Percentiles rank a stretch among this genome's conserved stretches.
Conservation (phyloP, 495 filamentous ascomycete species). For the Aspergillus incahuasiensis region DNA sequence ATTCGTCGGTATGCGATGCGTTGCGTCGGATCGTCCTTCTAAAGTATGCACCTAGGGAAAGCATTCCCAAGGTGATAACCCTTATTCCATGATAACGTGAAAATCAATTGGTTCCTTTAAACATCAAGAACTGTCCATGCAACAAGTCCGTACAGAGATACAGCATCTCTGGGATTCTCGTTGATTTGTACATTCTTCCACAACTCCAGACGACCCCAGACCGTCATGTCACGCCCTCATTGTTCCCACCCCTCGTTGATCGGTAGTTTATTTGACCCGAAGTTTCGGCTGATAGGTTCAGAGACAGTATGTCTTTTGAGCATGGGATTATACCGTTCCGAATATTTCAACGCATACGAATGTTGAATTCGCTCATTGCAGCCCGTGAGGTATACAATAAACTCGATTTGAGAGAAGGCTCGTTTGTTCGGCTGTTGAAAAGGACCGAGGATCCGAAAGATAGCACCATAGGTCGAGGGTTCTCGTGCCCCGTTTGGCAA, state of each 20-base stretch:
- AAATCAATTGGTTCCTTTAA: slow-evolving; percentile 3
- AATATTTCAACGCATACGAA: background rate
- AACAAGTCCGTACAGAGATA: slow-evolving; percentile 7
- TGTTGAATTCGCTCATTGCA: slow-evolving; percentile 9
- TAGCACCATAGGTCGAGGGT: background rate
- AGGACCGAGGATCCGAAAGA: background rate
- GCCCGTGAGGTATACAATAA: background rate
- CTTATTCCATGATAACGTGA: slow-evolving; percentile 10
- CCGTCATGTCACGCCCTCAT: slow-evolving; percentile 3
- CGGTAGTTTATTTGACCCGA: slow-evolving; percentile 1
- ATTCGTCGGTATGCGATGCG: slow-evolving; percentile 17
- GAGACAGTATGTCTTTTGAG: background rate
- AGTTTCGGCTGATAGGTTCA: slow-evolving; percentile 5
- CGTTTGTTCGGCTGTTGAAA: background rate
- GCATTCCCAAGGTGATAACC: slow-evolving; percentile 11
- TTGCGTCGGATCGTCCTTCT: slow-evolving; percentile 12
- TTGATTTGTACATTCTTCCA: background rate
- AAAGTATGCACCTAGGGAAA: slow-evolving; percentile 16
- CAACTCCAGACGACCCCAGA: background rate
- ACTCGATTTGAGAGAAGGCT: background rate
- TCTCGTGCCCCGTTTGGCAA: slow-evolving; percentile 2
- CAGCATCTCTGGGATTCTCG: background rate
- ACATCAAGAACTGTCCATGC: slow-evolving; percentile 4
- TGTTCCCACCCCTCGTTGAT: background rate
- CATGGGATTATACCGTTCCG: background rate